Evolutionary conservation across 768 basidiomycete species (phyloP).

Genomic region (Collybiopsis luxurians): DNA sequence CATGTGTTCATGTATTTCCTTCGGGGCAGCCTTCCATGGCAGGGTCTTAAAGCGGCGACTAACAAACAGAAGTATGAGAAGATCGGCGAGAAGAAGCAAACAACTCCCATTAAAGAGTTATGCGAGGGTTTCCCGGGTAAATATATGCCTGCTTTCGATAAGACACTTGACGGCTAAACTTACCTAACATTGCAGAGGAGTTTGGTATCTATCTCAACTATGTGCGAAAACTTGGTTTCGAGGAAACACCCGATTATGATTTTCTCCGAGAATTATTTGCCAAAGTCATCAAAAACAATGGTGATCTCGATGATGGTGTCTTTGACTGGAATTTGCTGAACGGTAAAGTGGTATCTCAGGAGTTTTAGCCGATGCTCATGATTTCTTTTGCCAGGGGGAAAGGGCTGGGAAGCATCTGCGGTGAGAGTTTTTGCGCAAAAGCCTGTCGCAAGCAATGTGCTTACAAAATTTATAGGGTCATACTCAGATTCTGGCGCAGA

Average conservation of each 20-base stretch:
- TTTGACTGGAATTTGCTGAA: constrained; percentile 98
- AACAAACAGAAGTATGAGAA: constrained; percentile 99
- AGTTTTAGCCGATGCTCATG: constrained; percentile 2
- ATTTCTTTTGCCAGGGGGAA: constrained; percentile 56
- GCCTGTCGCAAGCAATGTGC: constrained; percentile 4
- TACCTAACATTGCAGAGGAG: constrained; percentile 62
- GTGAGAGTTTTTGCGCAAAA: constrained; percentile 39
- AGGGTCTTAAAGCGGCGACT: constrained; percentile 97
- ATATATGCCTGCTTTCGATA: constrained; percentile 15
- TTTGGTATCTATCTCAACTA: constrained; percentile 99
- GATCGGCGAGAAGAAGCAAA: constrained; percentile 99
- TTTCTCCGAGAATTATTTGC: constrained; percentile 94
- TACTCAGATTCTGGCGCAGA: constrained; percentile 62
- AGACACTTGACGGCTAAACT: background rate
- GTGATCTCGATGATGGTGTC: constrained; percentile 87
- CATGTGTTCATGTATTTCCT: constrained; percentile 99
- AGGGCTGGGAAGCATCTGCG: constrained; percentile 88
- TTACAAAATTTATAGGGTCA: constrained; percentile 41
- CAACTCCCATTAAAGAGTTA: constrained; percentile 95
- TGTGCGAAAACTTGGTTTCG: constrained; percentile 97
- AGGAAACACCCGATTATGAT: constrained; percentile 98
- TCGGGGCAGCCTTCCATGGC: constrained; percentile 96
- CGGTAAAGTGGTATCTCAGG: constrained; percentile 38
- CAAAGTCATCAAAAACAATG: constrained; percentile 89
- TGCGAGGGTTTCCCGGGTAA: constrained; percentile 93